Evolutionary conservation across 2,329 filamentous ascomycete species (phyloP).

Genomic region (Xylaria sp.): DNA sequence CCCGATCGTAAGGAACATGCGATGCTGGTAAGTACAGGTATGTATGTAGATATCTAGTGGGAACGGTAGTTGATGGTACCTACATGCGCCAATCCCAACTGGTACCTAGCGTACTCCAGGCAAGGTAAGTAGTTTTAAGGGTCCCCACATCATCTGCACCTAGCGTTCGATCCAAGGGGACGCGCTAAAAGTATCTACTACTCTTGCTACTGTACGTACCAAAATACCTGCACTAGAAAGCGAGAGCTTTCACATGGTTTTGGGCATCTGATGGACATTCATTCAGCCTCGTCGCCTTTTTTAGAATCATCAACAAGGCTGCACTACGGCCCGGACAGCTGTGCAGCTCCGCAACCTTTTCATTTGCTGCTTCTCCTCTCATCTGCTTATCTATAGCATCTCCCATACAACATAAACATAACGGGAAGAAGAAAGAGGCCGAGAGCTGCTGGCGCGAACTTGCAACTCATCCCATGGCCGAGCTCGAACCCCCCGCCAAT

Average conservation of each 20-base stretch:
- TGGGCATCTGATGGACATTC: slow-evolving; percentile 9
- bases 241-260: not conserved
- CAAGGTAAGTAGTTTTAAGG: no score
- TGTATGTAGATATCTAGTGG: no score
- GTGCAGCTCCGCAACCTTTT: not conserved
- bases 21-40: no score
- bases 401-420: not conserved
- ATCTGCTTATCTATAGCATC: slow-evolving; percentile 10
- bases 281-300: slow-evolving; percentile 23
- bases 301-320: not conserved
- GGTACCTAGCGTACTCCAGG: no score
- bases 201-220: not conserved
- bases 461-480: slow-evolving; percentile 46
- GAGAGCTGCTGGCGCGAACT: not conserved
- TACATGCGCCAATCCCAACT: no score
- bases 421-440: not conserved
- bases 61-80: no score
- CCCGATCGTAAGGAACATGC: no score
- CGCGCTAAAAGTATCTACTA: no score
- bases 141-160: no score
- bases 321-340: not conserved
- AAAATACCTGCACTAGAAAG: not conserved
- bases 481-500: slow-evolving; percentile 41
- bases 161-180: no score
- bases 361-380: slow-evolving; percentile 2